These are phyloP conservation scores for Scheffersomyces amazonensis DNA, from an alignment of 805 yeast species.

Conservation along the genomic window DNA sequence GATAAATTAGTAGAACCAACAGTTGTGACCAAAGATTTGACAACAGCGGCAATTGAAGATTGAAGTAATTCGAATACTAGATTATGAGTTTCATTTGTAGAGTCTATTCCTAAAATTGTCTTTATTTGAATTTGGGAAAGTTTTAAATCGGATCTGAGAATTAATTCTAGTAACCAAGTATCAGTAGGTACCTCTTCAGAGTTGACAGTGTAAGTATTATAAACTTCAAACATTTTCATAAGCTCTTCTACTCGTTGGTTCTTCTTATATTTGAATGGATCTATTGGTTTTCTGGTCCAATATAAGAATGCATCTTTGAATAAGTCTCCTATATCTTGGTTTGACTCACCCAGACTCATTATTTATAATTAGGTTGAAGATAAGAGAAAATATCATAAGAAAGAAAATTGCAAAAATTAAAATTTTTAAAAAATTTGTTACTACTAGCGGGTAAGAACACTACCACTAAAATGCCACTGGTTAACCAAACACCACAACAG, in stretches of 20 bases:
- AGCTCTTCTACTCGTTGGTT: background rate
- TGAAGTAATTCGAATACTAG: slow-evolving; percentile 1
- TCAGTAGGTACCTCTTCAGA: background rate
- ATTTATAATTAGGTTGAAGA: too few species aligned
- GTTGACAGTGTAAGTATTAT: background rate
- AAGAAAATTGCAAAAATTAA: too few species aligned
- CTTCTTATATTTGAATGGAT: background rate
- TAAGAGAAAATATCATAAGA: too few species aligned
- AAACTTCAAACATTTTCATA: too few species aligned
- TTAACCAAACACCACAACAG: too few species aligned
- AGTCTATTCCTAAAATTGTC: slow-evolving; percentile 6
- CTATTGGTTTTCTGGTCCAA: too few species aligned
- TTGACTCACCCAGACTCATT: too few species aligned
- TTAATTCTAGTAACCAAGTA: slow-evolving; percentile 8
- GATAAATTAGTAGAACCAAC: slow-evolving; percentile 1
- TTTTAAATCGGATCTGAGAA: slow-evolving; percentile 6
- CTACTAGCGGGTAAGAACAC: too few species aligned
- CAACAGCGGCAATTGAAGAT: background rate
- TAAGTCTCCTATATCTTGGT: too few species aligned
- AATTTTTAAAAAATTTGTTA: too few species aligned
- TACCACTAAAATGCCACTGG: too few species aligned
- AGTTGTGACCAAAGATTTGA: background rate
- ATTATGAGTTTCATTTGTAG: slow-evolving; percentile 1
- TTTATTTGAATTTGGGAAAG: slow-evolving; percentile 4
- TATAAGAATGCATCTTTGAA: too few species aligned